Conservation (phyloP, 441 rosid genomes). For the California macrophylla region DNA sequence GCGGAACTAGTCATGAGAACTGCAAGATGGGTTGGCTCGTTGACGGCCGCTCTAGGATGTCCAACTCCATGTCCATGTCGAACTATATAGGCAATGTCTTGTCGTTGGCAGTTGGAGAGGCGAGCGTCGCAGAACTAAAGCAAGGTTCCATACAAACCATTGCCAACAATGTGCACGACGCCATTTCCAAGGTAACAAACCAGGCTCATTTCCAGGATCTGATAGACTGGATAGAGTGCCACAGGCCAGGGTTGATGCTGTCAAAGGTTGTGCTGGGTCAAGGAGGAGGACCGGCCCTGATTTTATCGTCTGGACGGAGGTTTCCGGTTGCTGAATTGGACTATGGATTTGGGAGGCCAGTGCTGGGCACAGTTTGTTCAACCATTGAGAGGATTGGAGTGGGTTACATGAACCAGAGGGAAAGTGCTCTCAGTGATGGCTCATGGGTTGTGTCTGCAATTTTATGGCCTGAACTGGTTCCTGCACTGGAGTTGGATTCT, state of each 20-base stretch:
- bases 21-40: conserved; percentile 91
- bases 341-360: conserved; percentile 69
- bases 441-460: conserved; percentile 76
- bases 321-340: conserved; percentile 68
- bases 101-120: conserved; percentile 59
- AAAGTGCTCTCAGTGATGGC: conserved; percentile 54
- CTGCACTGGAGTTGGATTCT: conserved; percentile 60
- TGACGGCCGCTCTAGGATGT: conserved; percentile 55
- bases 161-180: conserved; percentile 45
- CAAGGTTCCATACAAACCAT: conserved; percentile 42
- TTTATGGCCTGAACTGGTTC: conserved; percentile 62
- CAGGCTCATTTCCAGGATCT: conserved; percentile 60
- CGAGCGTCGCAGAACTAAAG: conserved; percentile 35
- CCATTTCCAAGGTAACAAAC: conserved; percentile 44
- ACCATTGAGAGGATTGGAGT: conserved; percentile 59
- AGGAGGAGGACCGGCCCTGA: conserved; percentile 66
- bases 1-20: conserved; percentile 26
- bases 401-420: conserved; percentile 68
- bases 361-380: conserved; percentile 52
- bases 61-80: conserved; percentile 25
- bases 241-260: conserved; percentile 78
- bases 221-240: conserved; percentile 78
- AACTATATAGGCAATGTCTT: conserved; percentile 65
- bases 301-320: conserved; percentile 61
- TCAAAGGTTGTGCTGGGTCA: conserved; percentile 52